A percentile compares a stretch with the other conserved stretches of the same genome.
These are phyloP conservation scores for Gossypium davidsonii DNA, from an alignment of 441 rosid genomes.

Conservation along the genomic window DNA sequence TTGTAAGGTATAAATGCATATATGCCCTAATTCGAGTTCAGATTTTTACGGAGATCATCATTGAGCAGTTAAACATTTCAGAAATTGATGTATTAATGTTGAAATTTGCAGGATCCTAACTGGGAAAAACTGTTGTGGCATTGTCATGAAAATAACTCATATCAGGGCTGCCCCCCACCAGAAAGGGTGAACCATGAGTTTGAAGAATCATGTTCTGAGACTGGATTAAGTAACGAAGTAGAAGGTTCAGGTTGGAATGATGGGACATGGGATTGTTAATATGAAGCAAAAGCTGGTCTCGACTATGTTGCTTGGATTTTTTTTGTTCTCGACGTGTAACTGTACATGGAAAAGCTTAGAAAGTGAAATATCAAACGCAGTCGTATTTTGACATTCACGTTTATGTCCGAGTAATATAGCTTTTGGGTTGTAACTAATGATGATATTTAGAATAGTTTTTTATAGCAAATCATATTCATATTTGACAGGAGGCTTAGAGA, in stretches of 20 bases:
- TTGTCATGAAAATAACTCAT: conserved; percentile 32
- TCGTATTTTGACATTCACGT: neutral
- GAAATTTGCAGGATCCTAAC: conserved; percentile 26
- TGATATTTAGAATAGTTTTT: too few species aligned
- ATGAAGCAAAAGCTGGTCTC: conserved; percentile 16
- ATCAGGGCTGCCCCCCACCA: conserved; percentile 33
- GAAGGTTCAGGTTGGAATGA: conserved; percentile 19
- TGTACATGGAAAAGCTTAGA: neutral
- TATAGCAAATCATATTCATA: too few species aligned
- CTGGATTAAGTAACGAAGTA: conserved; percentile 18
- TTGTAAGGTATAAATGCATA: conserved; percentile 37
- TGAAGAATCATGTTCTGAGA: conserved; percentile 14
- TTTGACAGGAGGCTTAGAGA: too few species aligned
- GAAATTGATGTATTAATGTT: neutral
- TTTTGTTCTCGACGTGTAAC: neutral
- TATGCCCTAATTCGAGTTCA: neutral
- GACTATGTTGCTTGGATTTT: neutral
- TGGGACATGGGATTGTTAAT: conserved; percentile 23
- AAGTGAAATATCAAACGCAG: neutral
- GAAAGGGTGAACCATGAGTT: conserved; percentile 15
- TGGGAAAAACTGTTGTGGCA: conserved; percentile 40
- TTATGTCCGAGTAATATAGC: neutral
- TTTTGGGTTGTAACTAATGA: neutral
- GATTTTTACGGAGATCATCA: neutral
- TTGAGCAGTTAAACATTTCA: neutral